Evolutionary conservation across 2,329 filamentous ascomycete genomes (phyloP).

Genomic region (Alternaria sp.): DNA sequence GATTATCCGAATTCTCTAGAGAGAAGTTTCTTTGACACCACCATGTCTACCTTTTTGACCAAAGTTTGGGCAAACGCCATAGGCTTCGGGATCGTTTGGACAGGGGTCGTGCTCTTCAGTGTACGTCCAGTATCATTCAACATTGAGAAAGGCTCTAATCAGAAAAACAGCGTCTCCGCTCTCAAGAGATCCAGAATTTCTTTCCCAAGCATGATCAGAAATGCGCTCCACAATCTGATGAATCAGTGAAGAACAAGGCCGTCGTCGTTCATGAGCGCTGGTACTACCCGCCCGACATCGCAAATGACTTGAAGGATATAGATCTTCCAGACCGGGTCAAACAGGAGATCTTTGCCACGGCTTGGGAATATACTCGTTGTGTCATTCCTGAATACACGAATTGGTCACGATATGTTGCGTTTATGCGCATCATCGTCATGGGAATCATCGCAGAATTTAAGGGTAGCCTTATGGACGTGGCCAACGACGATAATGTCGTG

Average conservation of each 20-base stretch:
- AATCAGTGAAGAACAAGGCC: not conserved
- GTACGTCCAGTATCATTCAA: not conserved
- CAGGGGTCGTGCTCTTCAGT: not conserved
- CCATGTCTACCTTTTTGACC: not conserved
- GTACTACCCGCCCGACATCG: conserved; percentile 12
- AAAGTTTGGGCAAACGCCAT: not conserved
- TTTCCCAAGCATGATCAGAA: not conserved
- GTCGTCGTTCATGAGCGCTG: conserved; percentile 6
- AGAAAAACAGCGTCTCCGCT: not conserved
- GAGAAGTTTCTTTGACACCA: not conserved
- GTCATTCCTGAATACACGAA: conserved; percentile 35
- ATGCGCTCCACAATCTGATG: not conserved
- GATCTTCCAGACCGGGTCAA: conserved; percentile 5
- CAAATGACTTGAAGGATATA: conserved; percentile 11
- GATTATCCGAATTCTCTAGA: not conserved
- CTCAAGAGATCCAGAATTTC: not conserved
- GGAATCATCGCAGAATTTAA: conserved; percentile 9
- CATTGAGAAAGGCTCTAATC: not conserved
- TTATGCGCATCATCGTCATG: conserved; percentile 24
- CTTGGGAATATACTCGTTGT: conserved; percentile 33
- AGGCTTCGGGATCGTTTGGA: not conserved
- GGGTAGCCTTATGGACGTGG: conserved; percentile 4
- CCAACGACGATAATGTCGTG: not conserved
- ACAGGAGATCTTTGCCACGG: conserved; percentile 26
- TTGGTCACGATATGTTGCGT: conserved; percentile 34